Percentiles rank a stretch among this genome's conserved stretches.
Conservation (phyloP, 768 basidiomycete species). For the Leccinum boreale region DNA sequence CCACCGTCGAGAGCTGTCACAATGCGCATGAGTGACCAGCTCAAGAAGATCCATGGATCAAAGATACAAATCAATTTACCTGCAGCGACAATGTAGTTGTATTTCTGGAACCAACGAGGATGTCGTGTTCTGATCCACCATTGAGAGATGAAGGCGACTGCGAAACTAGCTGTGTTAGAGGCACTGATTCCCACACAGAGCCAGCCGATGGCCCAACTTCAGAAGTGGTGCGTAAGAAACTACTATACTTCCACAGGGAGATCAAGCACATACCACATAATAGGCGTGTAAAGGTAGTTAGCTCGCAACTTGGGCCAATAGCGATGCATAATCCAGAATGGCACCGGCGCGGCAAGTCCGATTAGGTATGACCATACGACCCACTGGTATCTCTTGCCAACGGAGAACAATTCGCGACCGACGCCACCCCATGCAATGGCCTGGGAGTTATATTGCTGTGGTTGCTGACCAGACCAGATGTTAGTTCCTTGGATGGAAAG, state of each 20-base stretch:
- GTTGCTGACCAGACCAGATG: constrained; percentile 33
- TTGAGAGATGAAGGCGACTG: constrained; percentile 32
- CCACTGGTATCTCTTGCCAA: constrained; percentile 33
- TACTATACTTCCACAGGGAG: background rate
- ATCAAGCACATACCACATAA: constrained; percentile 21
- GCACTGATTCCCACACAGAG: constrained; percentile 29
- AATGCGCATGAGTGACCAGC: background rate
- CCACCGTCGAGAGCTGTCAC: constrained; percentile 35
- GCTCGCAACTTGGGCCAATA: constrained; percentile 31
- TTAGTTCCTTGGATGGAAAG: constrained; percentile 52
- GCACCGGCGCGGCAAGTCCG: constrained; percentile 35
- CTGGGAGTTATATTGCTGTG: constrained; percentile 29
- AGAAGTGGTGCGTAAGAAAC: constrained; percentile 2
- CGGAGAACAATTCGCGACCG: constrained; percentile 32
- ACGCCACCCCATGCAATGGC: constrained; percentile 41
- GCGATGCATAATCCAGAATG: constrained; percentile 39
- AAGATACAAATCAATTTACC: constrained; percentile 24
- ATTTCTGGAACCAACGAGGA: constrained; percentile 36
- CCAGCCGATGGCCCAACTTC: constrained; percentile 16
- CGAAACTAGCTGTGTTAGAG: constrained; percentile 9
- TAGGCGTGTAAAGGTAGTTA: constrained; percentile 30
- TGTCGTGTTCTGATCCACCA: constrained; percentile 37
- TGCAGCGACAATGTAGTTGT: constrained; percentile 41
- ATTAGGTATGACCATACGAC: constrained; percentile 36
- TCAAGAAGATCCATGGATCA: no score